Percentiles rank a stretch among this genome's conserved stretches.
These are phyloP conservation scores for Coleophoma eucalyptorum DNA, from an alignment of 2,329 filamentous ascomycete genomes.

Conservation along the genomic window DNA sequence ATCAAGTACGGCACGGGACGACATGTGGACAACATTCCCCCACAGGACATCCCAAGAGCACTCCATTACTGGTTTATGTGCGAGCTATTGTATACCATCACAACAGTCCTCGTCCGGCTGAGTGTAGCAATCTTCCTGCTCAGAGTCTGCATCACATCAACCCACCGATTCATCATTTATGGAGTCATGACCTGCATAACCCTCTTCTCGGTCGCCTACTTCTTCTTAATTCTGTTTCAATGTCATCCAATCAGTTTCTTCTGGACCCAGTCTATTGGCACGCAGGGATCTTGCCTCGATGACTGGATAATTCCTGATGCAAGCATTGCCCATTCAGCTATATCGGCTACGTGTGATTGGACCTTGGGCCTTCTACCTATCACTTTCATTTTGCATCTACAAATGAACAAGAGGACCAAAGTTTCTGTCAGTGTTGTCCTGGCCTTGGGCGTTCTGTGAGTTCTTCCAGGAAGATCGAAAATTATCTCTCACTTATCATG, in stretches of 20 bases:
- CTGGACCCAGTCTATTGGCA: constrained; percentile 34
- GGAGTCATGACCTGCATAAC: constrained; percentile 40
- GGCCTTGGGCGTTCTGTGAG: constrained; percentile 48
- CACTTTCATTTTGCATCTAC: constrained; percentile 49
- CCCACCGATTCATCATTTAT: constrained; percentile 42
- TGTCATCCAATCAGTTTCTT: constrained; percentile 48
- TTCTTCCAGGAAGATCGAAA: constrained; percentile 18
- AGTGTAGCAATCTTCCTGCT: constrained; percentile 51
- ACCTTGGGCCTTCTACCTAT: constrained; percentile 48
- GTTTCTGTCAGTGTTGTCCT: constrained; percentile 47
- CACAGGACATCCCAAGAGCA: constrained; percentile 11
- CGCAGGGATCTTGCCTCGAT: constrained; percentile 30
- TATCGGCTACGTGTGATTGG: constrained; percentile 44
- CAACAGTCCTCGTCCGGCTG: constrained; percentile 34
- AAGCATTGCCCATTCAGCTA: constrained; percentile 47
- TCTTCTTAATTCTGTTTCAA: constrained; percentile 48
- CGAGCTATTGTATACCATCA: constrained; percentile 48
- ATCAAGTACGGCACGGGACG: constrained; percentile 16
- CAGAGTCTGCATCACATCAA: constrained; percentile 40
- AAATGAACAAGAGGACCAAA: constrained; percentile 50
- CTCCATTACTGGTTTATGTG: constrained; percentile 45
- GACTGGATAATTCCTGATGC: constrained; percentile 44
- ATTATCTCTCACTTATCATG: background rate
- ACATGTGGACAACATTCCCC: constrained; percentile 10
- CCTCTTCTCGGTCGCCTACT: constrained; percentile 41